Conservation (phyloP, 2,329 filamentous ascomycete genomes). For the Arthrinium puccinioides region DNA sequence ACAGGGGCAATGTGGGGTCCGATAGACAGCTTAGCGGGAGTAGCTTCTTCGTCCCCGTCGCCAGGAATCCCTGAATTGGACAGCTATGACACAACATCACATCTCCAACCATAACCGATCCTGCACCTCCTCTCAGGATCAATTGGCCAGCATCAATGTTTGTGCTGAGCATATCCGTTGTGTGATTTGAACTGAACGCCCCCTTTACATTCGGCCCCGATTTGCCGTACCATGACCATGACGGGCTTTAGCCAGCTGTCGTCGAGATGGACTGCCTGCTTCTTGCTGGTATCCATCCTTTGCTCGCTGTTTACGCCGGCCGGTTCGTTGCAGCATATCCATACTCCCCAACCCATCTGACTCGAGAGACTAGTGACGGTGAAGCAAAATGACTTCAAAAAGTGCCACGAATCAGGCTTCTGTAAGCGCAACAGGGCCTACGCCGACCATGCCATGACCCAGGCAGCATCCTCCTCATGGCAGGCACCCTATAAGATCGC, state of each 20-base stretch:
- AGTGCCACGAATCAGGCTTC: constrained; percentile 91
- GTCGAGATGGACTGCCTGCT: constrained; percentile 56
- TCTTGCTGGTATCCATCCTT: constrained; percentile 52
- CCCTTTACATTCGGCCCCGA: not conserved
- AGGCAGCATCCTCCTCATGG: constrained; percentile 54
- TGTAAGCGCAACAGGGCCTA: constrained; percentile 90
- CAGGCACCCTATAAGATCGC: constrained; percentile 73
- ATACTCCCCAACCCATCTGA: not conserved
- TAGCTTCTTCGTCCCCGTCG: no score
- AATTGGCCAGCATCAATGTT: constrained; percentile 1
- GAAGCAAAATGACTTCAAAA: constrained; percentile 97
- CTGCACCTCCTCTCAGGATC: constrained; percentile 1
- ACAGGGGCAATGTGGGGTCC: no score
- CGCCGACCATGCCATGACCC: constrained; percentile 66
- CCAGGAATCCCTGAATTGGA: no score
- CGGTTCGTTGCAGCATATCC: constrained; percentile 39
- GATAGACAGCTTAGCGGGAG: no score
- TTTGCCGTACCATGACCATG: constrained; percentile 32
- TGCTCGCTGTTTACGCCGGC: constrained; percentile 55
- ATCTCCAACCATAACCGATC: constrained; percentile 2
- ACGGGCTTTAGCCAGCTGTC: constrained; percentile 42
- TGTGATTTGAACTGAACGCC: not conserved
- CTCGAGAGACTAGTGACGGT: constrained; percentile 55
- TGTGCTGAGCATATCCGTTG: not conserved
- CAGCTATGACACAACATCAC: no score